Percentiles rank a stretch among this genome's conserved stretches.
Evolutionary conservation across 1,284 basidiomycete species (phyloP).

Genomic region (Pyrrhoderma lamaoense): DNA sequence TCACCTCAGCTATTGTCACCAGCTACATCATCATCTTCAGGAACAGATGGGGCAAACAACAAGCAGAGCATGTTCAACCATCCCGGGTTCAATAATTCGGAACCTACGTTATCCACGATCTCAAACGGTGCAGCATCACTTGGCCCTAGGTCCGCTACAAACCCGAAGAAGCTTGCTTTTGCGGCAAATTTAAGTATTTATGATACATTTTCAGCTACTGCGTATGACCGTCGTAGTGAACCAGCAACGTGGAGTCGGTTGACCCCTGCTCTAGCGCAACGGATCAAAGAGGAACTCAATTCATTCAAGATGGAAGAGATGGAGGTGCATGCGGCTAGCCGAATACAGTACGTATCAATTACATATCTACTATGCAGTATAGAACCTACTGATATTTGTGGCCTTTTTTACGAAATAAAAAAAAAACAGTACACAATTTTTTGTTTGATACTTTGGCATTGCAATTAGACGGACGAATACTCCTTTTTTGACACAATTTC

Average conservation of each 20-base stretch:
- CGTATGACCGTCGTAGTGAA: constrained; percentile 93
- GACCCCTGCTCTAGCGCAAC: constrained; percentile 89
- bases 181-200: constrained; percentile 91
- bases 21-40: not conserved
- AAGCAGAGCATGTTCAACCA: constrained; percentile 45
- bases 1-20: constrained; percentile 21
- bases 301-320: constrained; percentile 98
- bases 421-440: constrained; percentile 48
- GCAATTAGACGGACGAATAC: not conserved
- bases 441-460: constrained; percentile 33
- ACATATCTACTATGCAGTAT: too few species aligned
- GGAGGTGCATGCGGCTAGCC: constrained; percentile 88
- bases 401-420: not conserved
- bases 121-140: constrained; percentile 27
- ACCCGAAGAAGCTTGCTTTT: constrained; percentile 73
- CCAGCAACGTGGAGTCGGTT: constrained; percentile 95
- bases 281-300: constrained; percentile 94
- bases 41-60: not conserved
- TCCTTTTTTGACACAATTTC: not conserved
- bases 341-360: constrained; percentile 65
- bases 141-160: constrained; percentile 55
- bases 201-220: constrained; percentile 85
- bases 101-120: constrained; percentile 71
- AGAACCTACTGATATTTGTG: constrained; percentile 13
- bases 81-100: constrained; percentile 69